Conservation (phyloP, 495 filamentous ascomycete species). For the Clavariopsis aquatica region DNA sequence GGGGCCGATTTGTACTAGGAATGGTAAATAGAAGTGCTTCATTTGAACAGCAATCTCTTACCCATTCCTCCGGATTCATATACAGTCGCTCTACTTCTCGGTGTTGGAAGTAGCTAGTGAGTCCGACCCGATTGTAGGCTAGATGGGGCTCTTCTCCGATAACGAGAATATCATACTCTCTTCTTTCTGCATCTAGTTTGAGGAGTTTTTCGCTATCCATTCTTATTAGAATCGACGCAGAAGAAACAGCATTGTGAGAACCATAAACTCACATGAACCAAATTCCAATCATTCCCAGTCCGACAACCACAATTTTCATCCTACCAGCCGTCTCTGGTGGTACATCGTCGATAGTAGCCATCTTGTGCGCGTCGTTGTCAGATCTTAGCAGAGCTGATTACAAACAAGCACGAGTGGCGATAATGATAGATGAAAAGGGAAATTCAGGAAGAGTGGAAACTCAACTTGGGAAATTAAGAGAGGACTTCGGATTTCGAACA, state of each 20-base stretch:
- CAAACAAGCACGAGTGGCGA: constrained; percentile 11
- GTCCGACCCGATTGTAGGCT: constrained; percentile 92
- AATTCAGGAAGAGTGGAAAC: constrained; percentile 9
- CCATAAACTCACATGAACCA: constrained; percentile 72
- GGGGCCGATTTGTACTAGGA: constrained; percentile 55
- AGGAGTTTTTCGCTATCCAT: constrained; percentile 75
- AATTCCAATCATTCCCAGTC: constrained; percentile 92
- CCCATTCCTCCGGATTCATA: constrained; percentile 86
- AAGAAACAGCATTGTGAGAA: not conserved
- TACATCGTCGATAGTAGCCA: constrained; percentile 33
- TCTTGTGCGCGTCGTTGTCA: constrained; percentile 33
- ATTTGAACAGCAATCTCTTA: constrained; percentile 44
- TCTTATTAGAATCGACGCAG: not conserved
- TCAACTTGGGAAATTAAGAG: constrained; percentile 13
- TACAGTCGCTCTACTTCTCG: constrained; percentile 89
- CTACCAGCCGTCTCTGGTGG: constrained; percentile 41
- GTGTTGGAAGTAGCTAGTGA: constrained; percentile 89
- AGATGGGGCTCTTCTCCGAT: constrained; percentile 89
- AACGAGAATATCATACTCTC: constrained; percentile 81
- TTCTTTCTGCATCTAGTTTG: constrained; percentile 74
- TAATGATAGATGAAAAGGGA: constrained; percentile 3
- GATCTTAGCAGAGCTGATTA: not conserved
- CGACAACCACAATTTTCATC: constrained; percentile 80
- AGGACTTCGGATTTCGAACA: not conserved
- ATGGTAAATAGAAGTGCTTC: not conserved